phyloP scores from a whole-genome alignment of 768 basidiomycete genomes.

The Lentinus tigrinus region DNA sequence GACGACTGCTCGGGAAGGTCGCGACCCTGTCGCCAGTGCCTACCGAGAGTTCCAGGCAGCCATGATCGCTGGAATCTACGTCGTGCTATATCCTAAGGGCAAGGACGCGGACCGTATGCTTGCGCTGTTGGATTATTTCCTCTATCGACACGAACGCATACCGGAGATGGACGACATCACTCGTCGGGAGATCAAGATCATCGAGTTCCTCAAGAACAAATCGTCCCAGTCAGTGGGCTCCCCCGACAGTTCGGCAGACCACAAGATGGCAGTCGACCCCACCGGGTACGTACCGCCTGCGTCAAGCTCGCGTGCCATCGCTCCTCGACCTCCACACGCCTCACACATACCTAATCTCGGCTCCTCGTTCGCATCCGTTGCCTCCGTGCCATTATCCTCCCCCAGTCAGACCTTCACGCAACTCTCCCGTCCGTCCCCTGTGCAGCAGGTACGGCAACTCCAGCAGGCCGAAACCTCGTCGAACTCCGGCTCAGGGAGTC shows the following conservation, averaged over 20 bases:
- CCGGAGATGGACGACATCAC: slow-evolving; percentile 82
- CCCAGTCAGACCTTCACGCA: slow-evolving; percentile 2
- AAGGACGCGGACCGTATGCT: slow-evolving; percentile 71
- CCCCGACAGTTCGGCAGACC: slow-evolving; percentile 17
- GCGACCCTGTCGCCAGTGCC: slow-evolving; percentile 72
- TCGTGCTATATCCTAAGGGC: slow-evolving; percentile 76
- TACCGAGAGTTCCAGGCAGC: slow-evolving; percentile 88
- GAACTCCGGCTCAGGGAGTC: slow-evolving; percentile 68
- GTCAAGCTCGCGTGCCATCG: slow-evolving; percentile 2
- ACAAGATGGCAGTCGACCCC: slow-evolving; percentile 4
- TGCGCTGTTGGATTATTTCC: slow-evolving; percentile 73
- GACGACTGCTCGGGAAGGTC: slow-evolving; percentile 58
- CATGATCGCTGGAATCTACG: slow-evolving; percentile 87
- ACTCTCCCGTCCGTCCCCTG: slow-evolving; percentile 22
- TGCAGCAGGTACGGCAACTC: slow-evolving; percentile 60
- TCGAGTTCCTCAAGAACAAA: slow-evolving; percentile 75
- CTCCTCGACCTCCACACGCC: slow-evolving; percentile 11
- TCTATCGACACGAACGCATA: slow-evolving; percentile 58
- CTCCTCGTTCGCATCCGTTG: slow-evolving; percentile 21
- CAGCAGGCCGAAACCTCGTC: slow-evolving; percentile 54
- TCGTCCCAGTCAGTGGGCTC: slow-evolving; percentile 50
- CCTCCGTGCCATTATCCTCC: slow-evolving; percentile 18
- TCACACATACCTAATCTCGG: slow-evolving; percentile 16
- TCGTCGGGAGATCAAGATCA: slow-evolving; percentile 77
- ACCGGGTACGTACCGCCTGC: not conserved